These are phyloP conservation scores for Taphrina betulina DNA, from an alignment of 1,139 yeast species.

Conservation along the genomic window DNA sequence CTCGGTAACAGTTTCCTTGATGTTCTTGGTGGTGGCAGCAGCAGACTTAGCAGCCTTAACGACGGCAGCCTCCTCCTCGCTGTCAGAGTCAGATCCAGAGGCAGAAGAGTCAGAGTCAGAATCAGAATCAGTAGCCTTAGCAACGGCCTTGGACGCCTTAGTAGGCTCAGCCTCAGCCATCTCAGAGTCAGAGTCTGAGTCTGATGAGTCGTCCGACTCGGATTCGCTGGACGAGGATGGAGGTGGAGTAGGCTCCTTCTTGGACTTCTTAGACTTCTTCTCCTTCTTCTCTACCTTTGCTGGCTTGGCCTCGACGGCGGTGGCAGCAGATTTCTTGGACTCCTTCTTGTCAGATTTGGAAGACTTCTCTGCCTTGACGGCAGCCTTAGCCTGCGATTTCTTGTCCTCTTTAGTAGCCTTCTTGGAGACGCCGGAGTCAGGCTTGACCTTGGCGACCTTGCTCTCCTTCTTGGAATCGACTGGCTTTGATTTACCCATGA, in stretches of 20 bases:
- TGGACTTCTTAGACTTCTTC: constrained; percentile 33
- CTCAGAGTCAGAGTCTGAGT: constrained; percentile 34
- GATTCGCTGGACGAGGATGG: constrained; percentile 16
- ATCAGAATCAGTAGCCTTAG: constrained; percentile 34
- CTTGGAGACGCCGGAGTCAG: constrained; percentile 37
- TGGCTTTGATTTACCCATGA: constrained; percentile 33
- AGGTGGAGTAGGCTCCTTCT: constrained; percentile 21
- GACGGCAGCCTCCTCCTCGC: constrained; percentile 44
- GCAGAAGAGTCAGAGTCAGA: constrained; percentile 30
- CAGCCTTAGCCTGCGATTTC: constrained; percentile 36
- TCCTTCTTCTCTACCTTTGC: constrained; percentile 29
- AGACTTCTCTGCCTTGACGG: constrained; percentile 14
- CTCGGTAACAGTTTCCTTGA: constrained; percentile 38
- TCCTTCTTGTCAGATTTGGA: constrained; percentile 32
- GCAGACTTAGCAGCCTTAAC: constrained; percentile 41
- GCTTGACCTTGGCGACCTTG: constrained; percentile 37
- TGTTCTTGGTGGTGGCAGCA: constrained; percentile 38
- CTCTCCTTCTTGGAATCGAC: constrained; percentile 33
- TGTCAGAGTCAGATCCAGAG: constrained; percentile 32
- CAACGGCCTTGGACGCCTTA: constrained; percentile 35
- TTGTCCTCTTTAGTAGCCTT: constrained; percentile 28
- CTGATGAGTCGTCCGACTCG: constrained; percentile 18
- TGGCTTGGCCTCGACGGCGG: constrained; percentile 30
- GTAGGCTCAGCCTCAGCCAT: constrained; percentile 39
- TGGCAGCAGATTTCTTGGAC: constrained; percentile 33